Evolutionary conservation across 371 early-diverging fungal species (phyloP), one percentile per base, ranked within the genome.

Genomic region (Quaeritorhiza haematococci): DNA sequence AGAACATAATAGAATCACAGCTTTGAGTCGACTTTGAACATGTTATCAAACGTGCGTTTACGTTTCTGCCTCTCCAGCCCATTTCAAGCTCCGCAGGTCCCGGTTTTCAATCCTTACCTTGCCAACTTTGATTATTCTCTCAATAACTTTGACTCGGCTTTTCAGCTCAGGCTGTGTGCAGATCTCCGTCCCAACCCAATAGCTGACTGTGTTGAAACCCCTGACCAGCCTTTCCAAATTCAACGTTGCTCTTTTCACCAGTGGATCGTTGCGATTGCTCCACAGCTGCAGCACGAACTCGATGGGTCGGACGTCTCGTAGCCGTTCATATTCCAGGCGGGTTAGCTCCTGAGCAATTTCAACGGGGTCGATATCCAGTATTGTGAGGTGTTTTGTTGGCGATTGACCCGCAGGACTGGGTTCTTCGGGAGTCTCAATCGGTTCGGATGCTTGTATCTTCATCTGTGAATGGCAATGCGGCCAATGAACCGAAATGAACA

Each of bases 111-210:
- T 47, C 10, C 10, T 21, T 72, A 80, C 84, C 65, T 82, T 80
- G 1, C 87, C 88, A 21, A 89, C 65, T 28, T 85, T 79, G 52
- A 89, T 89, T 34, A 85, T 82, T 56, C 83, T 85, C 61, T 88
- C 88, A 15, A 88, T 74, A 8, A 87, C 74, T 23, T 67, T 72
- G n/a, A 73, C 86, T 19, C 88, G 73, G 38, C 73, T 64, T 5
- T 84, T 78, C 28, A 80, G 26, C 15, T 73, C 65, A 1, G 61
- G 71, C 7, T 84, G 77, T 38, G 73, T 67, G 17, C 87, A 71
- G 41, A 89, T 82, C 57, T 85, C 85, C 26, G 84, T 79, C 1
- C 84, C 75, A 6, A 82, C 84, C 86, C 87, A 86, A 38, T 80
- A 84, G 55, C 85, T 84, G 0, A 71, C 58, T 27, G 17, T 30